These are phyloP conservation scores for Lasiodiplodia hormozganensis DNA, from an alignment of 2,329 filamentous ascomycete species.

Conservation along the genomic window DNA sequence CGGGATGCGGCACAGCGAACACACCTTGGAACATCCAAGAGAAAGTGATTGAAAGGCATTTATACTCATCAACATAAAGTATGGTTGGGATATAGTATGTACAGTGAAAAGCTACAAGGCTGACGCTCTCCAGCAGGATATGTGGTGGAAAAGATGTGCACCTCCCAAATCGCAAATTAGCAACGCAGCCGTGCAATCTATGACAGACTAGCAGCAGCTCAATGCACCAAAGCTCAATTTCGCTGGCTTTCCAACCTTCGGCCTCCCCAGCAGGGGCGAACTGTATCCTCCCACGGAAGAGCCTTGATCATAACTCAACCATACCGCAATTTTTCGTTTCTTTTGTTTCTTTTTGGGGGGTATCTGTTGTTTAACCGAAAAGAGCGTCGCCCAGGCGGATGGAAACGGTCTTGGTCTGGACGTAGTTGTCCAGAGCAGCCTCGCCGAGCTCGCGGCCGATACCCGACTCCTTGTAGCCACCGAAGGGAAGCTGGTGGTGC, in stretches of 20 bases:
- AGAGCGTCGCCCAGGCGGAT: conserved; percentile 59
- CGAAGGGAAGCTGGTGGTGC: conserved; percentile 68
- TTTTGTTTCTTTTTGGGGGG: background rate
- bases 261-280: background rate
- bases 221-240: conserved; percentile 16
- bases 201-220: background rate
- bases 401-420: conserved; percentile 51
- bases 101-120: background rate
- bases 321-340: background rate
- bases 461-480: conserved; percentile 58
- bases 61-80: background rate
- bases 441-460: conserved; percentile 59
- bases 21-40: background rate
- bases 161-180: background rate
- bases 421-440: conserved; percentile 57
- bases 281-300: background rate
- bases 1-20: background rate
- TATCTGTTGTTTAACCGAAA: conserved; percentile 38
- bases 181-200: background rate
- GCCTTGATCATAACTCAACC: background rate
- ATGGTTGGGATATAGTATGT: conserved; percentile 8
- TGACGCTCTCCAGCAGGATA: background rate
- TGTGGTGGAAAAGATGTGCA: background rate
- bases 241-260: background rate
- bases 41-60: background rate